phyloP scores from a whole-genome alignment of 768 basidiomycete species.

The Lactarius evosmus region DNA sequence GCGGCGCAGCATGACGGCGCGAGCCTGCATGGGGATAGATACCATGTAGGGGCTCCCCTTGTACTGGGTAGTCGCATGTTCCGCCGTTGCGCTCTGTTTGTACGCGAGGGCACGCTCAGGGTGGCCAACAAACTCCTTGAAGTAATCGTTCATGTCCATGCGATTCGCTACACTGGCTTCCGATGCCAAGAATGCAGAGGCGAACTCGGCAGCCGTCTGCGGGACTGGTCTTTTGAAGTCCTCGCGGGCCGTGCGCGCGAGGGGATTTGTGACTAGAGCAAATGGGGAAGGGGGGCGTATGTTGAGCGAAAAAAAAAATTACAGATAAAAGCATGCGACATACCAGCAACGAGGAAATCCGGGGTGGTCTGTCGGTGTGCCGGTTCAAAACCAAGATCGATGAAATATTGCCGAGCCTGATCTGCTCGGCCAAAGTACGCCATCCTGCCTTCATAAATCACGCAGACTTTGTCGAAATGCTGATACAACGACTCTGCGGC shows the following conservation, averaged over 20 bases:
- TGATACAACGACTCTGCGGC: slow-evolving; percentile 66
- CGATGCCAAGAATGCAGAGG: slow-evolving; percentile 36
- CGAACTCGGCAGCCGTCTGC: slow-evolving; percentile 57
- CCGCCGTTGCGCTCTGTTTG: slow-evolving; percentile 45
- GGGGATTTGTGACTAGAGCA: slow-evolving; percentile 53
- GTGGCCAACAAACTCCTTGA: slow-evolving; percentile 43
- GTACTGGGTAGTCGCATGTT: slow-evolving; percentile 47
- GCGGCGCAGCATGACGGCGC: slow-evolving; percentile 38
- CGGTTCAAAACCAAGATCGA: slow-evolving; percentile 60
- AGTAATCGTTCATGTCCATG: slow-evolving; percentile 47
- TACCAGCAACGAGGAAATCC: slow-evolving; percentile 52
- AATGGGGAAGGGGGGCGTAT: too few relatives aligned
- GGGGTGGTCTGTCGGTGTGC: slow-evolving; percentile 56
- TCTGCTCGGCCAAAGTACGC: slow-evolving; percentile 70
- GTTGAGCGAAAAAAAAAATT: background rate
- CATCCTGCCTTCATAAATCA: slow-evolving; percentile 71
- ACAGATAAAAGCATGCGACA: slow-evolving; percentile 6
- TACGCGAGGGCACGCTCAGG: slow-evolving; percentile 44
- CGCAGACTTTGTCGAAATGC: slow-evolving; percentile 77
- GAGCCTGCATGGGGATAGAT: slow-evolving; percentile 37
- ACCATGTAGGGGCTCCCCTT: slow-evolving; percentile 40
- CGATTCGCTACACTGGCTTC: slow-evolving; percentile 41
- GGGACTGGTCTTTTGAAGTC: slow-evolving; percentile 44
- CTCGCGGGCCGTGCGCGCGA: slow-evolving; percentile 48
- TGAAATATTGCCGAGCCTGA: slow-evolving; percentile 67